Conservation (phyloP, 257 asterid genomes). For the Lavandula angustifolia region DNA sequence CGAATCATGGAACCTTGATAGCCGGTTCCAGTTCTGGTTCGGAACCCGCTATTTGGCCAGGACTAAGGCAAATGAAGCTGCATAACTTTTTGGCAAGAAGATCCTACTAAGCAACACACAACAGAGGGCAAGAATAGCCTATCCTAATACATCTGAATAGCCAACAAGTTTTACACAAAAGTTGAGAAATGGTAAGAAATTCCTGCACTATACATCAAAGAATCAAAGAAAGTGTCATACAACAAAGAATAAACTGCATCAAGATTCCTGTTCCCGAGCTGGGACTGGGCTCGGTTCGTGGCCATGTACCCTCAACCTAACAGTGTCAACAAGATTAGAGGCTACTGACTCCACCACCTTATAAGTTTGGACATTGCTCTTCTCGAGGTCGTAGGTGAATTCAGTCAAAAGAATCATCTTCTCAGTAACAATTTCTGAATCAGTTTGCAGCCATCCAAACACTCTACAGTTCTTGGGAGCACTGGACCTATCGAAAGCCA, state of each 20-base stretch:
- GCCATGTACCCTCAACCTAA: constrained; percentile 88
- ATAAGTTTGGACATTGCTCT: constrained; percentile 76
- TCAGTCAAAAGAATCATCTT: constrained; percentile 61
- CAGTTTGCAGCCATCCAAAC: constrained; percentile 70
- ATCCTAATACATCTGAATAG: background rate
- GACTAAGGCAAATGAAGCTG: no score
- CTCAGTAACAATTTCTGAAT: constrained; percentile 29
- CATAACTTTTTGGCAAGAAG: constrained; percentile 14
- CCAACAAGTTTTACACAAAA: background rate
- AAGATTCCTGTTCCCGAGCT: constrained; percentile 39
- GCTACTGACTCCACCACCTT: constrained; percentile 49
- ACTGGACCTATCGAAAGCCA: constrained; percentile 89
- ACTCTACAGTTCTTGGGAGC: constrained; percentile 90
- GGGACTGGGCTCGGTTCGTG: constrained; percentile 49
- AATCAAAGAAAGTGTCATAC: background rate
- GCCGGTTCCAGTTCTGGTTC: no score
- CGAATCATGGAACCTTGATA: no score
- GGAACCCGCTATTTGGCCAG: no score
- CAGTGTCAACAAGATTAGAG: constrained; percentile 49
- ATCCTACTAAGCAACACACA: no score
- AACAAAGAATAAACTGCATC: constrained; percentile 31
- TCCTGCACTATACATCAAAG: constrained; percentile 18
- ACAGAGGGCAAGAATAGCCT: background rate
- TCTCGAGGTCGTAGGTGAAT: constrained; percentile 72
- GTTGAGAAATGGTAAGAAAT: constrained; percentile 1